Evolutionary conservation across 257 asterid species (phyloP).

Genomic region (Cruciata laevipes): DNA sequence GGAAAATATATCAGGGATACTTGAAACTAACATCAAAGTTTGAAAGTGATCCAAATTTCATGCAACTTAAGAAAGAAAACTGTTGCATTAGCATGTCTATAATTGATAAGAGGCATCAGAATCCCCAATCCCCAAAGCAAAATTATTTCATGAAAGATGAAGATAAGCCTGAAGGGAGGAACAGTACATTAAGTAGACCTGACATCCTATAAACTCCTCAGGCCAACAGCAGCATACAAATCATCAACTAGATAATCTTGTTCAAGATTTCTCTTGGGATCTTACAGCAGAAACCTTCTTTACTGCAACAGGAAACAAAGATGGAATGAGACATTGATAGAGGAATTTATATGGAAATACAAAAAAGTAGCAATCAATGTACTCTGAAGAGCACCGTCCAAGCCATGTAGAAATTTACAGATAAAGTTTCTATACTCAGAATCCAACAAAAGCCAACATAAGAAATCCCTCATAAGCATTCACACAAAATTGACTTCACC

Average conservation of each 20-base stretch:
- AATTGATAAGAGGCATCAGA: not conserved
- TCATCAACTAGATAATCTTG: not conserved
- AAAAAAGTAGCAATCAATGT: not conserved
- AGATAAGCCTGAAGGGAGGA: not conserved
- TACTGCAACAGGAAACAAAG: not conserved
- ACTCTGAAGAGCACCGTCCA: not conserved
- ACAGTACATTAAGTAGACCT: conserved; percentile 17
- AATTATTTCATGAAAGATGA: not conserved
- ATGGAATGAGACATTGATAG: conserved; percentile 3
- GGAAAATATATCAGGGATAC: not conserved
- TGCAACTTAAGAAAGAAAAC: not conserved
- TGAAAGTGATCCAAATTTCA: not conserved
- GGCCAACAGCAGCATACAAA: conserved; percentile 10
- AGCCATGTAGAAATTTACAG: not conserved
- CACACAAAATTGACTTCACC: not conserved
- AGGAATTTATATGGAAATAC: not conserved
- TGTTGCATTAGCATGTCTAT: not conserved
- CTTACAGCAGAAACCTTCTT: not conserved
- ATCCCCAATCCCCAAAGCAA: not conserved
- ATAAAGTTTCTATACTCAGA: not conserved
- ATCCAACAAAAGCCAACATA: not conserved
- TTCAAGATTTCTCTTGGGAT: not conserved
- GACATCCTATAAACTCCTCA: conserved; percentile 16
- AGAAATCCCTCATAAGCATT: conserved; percentile 3
- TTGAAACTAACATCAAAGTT: not conserved